Base-by-base conservation (phyloP, 1,139 yeast genomes). In the Geotrichum carabidarum region DNA sequence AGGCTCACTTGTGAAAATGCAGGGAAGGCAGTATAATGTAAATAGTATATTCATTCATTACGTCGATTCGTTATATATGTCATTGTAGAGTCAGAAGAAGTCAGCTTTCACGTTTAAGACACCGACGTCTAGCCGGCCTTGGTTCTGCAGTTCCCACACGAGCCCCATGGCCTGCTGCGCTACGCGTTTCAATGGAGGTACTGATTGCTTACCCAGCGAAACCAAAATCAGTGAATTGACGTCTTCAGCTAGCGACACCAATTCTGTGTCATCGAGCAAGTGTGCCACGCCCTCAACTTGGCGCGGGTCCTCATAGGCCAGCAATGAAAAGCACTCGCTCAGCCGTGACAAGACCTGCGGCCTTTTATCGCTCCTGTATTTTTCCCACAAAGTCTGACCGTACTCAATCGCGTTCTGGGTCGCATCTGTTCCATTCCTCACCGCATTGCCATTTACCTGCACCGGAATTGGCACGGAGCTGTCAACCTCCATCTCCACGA, bases 271-370 rank as follows among this genome's bases (percentile, higher is more conserved):
- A 35, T 69, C 69, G 40, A 78, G 66, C 45, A 74, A 60, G 44
- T 68, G 65, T n/a, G 76, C 74, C 48, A 75, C 65, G 27, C 50
- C 71, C 71, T 14, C 62, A 62, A 7, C 69, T 68, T 36, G 61
- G 46, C 60, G 55, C 1, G 83, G 83, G 55, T 80, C 72, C 8
- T 75, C 75, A 59, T 77, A 81, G 2, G 84, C 83, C 54, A 82
- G 63, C 22, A 82, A 64, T 5, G 80, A 71, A 30, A 80, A 78
- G 0, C 80, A 69, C 46, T 75, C 74, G 22, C 60, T 70, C 66
- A 61, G 78, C 57, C 61, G 70, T 8, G 65, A 66, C 45, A 67
- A 68, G 30, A 66, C 63, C 27, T 50, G 58, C 9, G 68, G 71
- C 38, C 68, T 62, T 2, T 64, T 59, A 15, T 68, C 68, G 27